Conservation (phyloP, 495 filamentous ascomycete genomes). For the Penicillium malachiteum region DNA sequence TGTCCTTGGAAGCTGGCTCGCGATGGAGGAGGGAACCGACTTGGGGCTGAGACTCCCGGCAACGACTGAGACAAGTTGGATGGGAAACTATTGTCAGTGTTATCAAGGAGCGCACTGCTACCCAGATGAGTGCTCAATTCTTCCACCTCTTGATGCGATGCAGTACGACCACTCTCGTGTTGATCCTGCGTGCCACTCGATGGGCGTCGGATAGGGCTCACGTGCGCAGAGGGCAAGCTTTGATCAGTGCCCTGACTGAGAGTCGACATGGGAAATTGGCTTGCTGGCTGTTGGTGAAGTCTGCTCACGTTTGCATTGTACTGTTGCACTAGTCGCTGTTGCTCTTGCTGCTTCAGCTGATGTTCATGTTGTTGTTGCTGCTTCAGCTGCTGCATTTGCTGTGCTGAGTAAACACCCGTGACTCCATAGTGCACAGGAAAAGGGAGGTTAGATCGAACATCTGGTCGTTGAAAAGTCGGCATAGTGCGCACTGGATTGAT, state of each 20-base stretch:
- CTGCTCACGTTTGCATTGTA: no score
- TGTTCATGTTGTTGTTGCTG: no score
- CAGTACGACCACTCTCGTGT: constrained; percentile 40
- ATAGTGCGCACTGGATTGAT: constrained; percentile 59
- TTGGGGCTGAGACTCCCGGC: constrained; percentile 35
- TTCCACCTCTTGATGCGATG: constrained; percentile 56
- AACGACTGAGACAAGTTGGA: constrained; percentile 43
- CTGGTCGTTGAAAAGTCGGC: constrained; percentile 52
- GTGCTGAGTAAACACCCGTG: constrained; percentile 32
- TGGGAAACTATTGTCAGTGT: constrained; percentile 58
- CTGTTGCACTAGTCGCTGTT: no score
- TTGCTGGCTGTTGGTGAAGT: no score
- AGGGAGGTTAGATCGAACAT: constrained; percentile 58
- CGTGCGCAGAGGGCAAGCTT: no score
- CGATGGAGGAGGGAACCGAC: constrained; percentile 35
- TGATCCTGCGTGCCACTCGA: constrained; percentile 68
- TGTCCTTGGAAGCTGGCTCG: constrained; percentile 48
- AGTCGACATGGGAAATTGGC: no score
- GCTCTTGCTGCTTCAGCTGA: no score
- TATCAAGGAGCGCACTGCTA: constrained; percentile 89
- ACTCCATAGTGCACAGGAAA: constrained; percentile 38
- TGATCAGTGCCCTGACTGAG: no score
- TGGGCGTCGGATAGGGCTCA: constrained; percentile 81
- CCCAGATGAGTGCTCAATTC: constrained; percentile 82
- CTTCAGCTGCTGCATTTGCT: constrained; percentile 9